phyloP scores from a whole-genome alignment of 2,329 filamentous ascomycete genomes.

The Diaporthe humulicola region DNA sequence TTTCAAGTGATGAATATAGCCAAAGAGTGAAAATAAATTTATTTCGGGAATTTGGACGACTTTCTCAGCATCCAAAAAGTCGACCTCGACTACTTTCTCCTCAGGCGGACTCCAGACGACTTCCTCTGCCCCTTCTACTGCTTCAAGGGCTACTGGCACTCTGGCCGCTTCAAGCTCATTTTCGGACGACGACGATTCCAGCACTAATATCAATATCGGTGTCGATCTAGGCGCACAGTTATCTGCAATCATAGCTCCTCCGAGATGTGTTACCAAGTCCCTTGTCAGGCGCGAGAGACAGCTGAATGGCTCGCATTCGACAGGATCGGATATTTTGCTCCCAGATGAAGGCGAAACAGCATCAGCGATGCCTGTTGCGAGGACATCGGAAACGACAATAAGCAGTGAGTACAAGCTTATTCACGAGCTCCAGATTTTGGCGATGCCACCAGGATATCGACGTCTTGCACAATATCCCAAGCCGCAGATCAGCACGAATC shows the following conservation, averaged over 20 bases:
- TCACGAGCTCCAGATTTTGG: slow-evolving; percentile 4
- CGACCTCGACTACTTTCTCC: not conserved
- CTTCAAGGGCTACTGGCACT: not conserved
- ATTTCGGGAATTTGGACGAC: not conserved
- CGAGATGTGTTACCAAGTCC: too few relatives aligned
- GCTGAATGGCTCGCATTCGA: not conserved
- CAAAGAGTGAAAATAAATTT: not conserved
- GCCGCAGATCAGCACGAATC: not conserved
- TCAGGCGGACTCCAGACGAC: not conserved
- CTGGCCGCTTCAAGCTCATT: not conserved
- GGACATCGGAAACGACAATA: not conserved
- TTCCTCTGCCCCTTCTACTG: not conserved
- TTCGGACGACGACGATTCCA: not conserved
- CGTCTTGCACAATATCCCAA: not conserved
- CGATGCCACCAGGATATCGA: not conserved
- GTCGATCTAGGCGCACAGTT: not conserved
- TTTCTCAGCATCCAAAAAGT: not conserved
- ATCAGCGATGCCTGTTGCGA: not conserved
- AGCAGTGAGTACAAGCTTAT: not conserved
- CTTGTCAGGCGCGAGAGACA: not conserved
- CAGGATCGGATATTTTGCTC: not conserved
- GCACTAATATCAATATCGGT: not conserved
- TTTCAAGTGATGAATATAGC: not conserved
- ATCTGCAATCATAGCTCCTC: not conserved
- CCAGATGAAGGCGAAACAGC: not conserved